Evolutionary conservation across 225 moss, liverwort and hornwort species (phyloP).

Genomic region (Bryum argenteum): DNA sequence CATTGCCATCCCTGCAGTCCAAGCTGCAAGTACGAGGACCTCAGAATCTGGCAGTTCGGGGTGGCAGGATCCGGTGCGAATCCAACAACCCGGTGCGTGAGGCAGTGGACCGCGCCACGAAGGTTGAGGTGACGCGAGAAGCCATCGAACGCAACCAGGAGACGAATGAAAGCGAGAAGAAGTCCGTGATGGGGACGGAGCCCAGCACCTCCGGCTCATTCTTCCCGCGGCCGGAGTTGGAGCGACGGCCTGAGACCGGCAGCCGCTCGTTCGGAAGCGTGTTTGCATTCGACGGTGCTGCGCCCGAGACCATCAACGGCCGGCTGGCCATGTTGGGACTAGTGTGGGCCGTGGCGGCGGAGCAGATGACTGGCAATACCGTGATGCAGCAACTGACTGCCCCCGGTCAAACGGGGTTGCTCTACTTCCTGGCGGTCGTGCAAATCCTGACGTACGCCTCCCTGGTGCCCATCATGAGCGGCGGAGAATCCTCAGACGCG

Average conservation of each 20-base stretch:
- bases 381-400: slow-evolving; percentile 24
- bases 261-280: slow-evolving; percentile 37
- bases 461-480: slow-evolving; percentile 28
- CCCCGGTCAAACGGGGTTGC: slow-evolving; percentile 15
- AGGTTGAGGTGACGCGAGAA: slow-evolving; percentile 15
- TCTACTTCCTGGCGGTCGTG: slow-evolving; percentile 16
- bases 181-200: slow-evolving; percentile 32
- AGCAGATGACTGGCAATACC: slow-evolving; percentile 13
- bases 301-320: slow-evolving; percentile 40
- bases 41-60: not conserved
- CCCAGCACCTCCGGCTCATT: slow-evolving; percentile 21
- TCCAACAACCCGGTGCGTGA: slow-evolving; percentile 16
- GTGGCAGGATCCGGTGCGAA: slow-evolving; percentile 15
- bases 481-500: slow-evolving; percentile 27
- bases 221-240: slow-evolving; percentile 34
- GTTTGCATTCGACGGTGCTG: slow-evolving; percentile 37
- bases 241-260: slow-evolving; percentile 34
- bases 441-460: slow-evolving; percentile 31
- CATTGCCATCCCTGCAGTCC: not conserved
- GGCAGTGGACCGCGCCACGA: slow-evolving; percentile 28
- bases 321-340: slow-evolving; percentile 13
- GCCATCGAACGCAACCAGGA: slow-evolving; percentile 26
- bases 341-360: slow-evolving; percentile 24
- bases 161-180: slow-evolving; percentile 29
- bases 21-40: not conserved